Base-by-base conservation (phyloP, 2,329 filamentous ascomycete genomes). In the Aureobasidium subglaciale region DNA sequence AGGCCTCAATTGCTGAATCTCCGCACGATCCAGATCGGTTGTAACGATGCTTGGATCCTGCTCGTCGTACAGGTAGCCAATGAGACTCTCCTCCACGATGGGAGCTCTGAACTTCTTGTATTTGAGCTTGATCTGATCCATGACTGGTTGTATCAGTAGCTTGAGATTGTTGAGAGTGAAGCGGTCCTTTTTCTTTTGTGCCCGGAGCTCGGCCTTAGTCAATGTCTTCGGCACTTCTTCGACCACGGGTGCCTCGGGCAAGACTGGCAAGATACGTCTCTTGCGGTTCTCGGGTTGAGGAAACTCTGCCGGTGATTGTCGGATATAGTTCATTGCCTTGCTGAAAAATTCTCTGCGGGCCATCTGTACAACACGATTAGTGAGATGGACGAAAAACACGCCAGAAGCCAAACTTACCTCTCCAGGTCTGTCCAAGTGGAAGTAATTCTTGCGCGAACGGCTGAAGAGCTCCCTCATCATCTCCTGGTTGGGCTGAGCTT, bases 81-180 rank as follows among this genome's bases (percentile, higher is more conserved):
- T 90, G 60, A 85, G 80, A 10, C 73, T 70, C 50, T 88, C 84
- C 2, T 88, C 83, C 59, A 99, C 86, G 38, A 89, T 82, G 1
- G 89, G 86, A 55, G 84, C 83, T 59, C 90, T 82, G 72, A 97
- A 97, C 62, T 90, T 90, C 67, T 86, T 88, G 73, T 96, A 95
- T 67, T 87, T 90, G 59, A 80, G 78, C 69, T 95, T 93, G 67
- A 99, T 89, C 71, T 96, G 90, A 63, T 99, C 92, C 90, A 99
- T 96, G 62, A 97, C 89, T 2, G 89, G 90, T 70, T 96, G 91
- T 55, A 99, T 83, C 53, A 86, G 78, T 35, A 95, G 84, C 74
- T 97, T 99, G 61, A 99, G 76, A 57, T 86, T 76, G 68, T 97
- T 96, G 54, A 97, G 78, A 10, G 86, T 82, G 60, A 92, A 84